Conservation (phyloP, 768 basidiomycete genomes). For the Termitomyces sp. region DNA sequence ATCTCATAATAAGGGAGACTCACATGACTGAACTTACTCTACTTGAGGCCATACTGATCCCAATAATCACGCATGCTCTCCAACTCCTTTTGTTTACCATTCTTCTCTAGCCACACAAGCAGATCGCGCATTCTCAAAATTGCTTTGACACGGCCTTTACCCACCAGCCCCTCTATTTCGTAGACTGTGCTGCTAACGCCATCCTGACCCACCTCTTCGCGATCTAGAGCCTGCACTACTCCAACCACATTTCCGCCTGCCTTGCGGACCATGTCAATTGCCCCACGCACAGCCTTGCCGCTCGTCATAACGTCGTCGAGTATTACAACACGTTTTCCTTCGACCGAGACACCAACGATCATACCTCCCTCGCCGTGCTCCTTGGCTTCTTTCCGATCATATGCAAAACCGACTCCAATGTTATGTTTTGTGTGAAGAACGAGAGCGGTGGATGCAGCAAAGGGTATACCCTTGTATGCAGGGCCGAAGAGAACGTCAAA, state of each 20-base stretch:
- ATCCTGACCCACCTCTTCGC: slow-evolving; percentile 79
- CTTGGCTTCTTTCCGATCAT: slow-evolving; percentile 94
- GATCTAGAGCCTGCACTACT: slow-evolving; percentile 81
- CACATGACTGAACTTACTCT: background rate
- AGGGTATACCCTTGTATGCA: slow-evolving; percentile 95
- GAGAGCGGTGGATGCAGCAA: slow-evolving; percentile 82
- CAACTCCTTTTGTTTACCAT: slow-evolving; percentile 59
- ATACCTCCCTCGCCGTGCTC: slow-evolving; percentile 94
- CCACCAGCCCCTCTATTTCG: slow-evolving; percentile 74
- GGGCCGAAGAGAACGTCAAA: slow-evolving; percentile 93
- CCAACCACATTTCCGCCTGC: slow-evolving; percentile 83
- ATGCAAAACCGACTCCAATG: slow-evolving; percentile 72
- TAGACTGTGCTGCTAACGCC: slow-evolving; percentile 67
- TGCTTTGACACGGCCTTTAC: slow-evolving; percentile 65
- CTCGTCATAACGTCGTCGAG: slow-evolving; percentile 97
- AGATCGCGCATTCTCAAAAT: slow-evolving; percentile 86
- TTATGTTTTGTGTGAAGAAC: slow-evolving; percentile 63
- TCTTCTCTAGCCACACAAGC: slow-evolving; percentile 74
- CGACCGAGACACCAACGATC: slow-evolving; percentile 82
- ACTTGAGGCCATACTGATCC: slow-evolving; percentile 64
- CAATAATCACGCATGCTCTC: slow-evolving; percentile 74
- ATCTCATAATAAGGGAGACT: background rate
- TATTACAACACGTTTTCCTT: slow-evolving; percentile 78
- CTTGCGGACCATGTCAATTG: slow-evolving; percentile 65
- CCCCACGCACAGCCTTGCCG: slow-evolving; percentile 81